Evolutionary conservation across 176 grass and related monocot genomes (phyloP), one percentile per base, ranked within the genome.

Genomic region (Eleusine coracana): DNA sequence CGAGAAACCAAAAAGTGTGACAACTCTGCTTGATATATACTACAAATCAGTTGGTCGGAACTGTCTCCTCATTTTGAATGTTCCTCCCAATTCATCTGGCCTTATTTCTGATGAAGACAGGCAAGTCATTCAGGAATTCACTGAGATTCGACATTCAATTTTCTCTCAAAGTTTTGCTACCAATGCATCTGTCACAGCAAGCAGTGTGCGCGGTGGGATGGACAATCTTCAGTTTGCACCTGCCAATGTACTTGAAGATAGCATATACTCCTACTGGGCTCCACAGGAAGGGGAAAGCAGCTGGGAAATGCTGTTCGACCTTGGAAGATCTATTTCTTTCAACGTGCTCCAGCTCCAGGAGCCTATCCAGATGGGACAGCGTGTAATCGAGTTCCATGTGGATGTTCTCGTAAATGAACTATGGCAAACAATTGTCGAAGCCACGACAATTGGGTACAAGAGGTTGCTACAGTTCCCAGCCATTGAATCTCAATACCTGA

Each of bases 21-120:
- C 73, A 79, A 86, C 36, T 28, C 72, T 98, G 11, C 96, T 98
- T 61, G 90, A 93, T 49, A 95, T 98, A 88, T 98, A 95, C 73
- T 98, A 98, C 77, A 95, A 93, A 79, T 98, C 93, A 58, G 92
- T 98, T 66, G 96, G 96, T 68, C 86, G 96, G 77, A 98, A 98
- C 70, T 98, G 96, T 80, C 91, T 95, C 39, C 86, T 98, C 81
- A 92, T 95, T 73, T 37, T 98, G 79, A 98, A 98, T 82, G 93
- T 95, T 64, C 96, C 96, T 59, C 96, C 92, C 51, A 98, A 98
- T 87, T 88, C 90, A 68, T 90, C 91, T 0, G 92, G 96, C 21
- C 89, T 98, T 28, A 85, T 98, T 71, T 88, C 90, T 5, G 73
- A 95, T 50, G 92, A 93, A 88, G 96, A 95, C 51, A 63, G 75